phyloP scores from a whole-genome alignment of 176 grass and related monocot species.

The Panicum miliaceum region DNA sequence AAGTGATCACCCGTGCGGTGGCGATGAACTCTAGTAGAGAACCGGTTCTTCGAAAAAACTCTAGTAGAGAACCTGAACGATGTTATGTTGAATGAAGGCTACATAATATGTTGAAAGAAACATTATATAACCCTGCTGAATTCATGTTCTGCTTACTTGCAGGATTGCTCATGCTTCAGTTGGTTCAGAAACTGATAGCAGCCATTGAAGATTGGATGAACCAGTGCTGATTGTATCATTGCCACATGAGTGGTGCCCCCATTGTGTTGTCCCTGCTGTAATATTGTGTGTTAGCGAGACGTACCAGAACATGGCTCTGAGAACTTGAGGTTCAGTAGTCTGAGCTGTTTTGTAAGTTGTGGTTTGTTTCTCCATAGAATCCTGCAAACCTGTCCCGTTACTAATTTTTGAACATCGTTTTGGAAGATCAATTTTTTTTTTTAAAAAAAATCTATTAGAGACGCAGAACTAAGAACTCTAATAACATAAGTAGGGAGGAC shows the following conservation, averaged over 20 bases:
- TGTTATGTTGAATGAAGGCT: background rate
- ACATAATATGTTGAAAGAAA: background rate
- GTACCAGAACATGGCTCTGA: slow-evolving; percentile 7
- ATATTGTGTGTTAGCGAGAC: slow-evolving; percentile 14
- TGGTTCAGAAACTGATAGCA: slow-evolving; percentile 55
- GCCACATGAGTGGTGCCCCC: slow-evolving; percentile 25
- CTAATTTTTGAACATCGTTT: background rate
- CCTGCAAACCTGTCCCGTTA: background rate
- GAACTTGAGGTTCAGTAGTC: slow-evolving; percentile 20
- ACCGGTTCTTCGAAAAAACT: too few relatives aligned
- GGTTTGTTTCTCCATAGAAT: background rate
- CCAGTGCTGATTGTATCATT: slow-evolving; percentile 34
- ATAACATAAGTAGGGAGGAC: background rate
- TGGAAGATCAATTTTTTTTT: background rate
- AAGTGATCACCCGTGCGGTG: too few relatives aligned
- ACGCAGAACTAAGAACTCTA: too few relatives aligned
- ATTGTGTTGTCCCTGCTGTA: slow-evolving; percentile 33
- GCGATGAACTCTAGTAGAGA: too few relatives aligned
- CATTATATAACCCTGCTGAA: background rate
- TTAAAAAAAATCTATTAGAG: background rate
- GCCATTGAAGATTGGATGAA: background rate
- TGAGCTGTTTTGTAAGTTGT: slow-evolving; percentile 14
- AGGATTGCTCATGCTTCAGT: slow-evolving; percentile 65
- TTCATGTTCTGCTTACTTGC: slow-evolving; percentile 26
- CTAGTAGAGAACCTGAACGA: too few relatives aligned